A percentile compares a stretch with the other conserved stretches of the same genome.
Evolutionary conservation across 352 stramenopile genomes (phyloP).

Genomic region (Globisporangium apiculatum): DNA sequence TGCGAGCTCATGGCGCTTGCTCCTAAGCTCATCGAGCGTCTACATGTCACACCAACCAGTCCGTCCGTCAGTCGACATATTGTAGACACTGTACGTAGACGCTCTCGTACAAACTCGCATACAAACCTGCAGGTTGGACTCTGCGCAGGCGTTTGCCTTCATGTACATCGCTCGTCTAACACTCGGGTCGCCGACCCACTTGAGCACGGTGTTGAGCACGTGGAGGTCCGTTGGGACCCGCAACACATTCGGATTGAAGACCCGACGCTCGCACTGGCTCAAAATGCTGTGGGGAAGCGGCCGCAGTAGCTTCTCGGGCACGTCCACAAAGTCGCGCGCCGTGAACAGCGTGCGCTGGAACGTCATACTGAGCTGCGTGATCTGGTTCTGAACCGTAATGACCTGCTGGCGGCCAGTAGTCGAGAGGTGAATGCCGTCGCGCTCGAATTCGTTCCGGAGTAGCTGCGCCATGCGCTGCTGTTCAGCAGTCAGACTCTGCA

Average conservation of each 20-base stretch:
- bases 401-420: conserved; percentile 65
- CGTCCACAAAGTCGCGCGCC: conserved; percentile 52
- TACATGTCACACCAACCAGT: conserved; percentile 9
- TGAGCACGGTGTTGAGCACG: conserved; percentile 90
- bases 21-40: conserved; percentile 84
- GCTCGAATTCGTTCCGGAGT: conserved; percentile 92
- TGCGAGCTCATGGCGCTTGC: conserved; percentile 86
- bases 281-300: conserved; percentile 54
- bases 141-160: conserved; percentile 76
- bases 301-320: conserved; percentile 44
- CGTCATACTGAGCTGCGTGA: conserved; percentile 80
- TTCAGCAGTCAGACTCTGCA: conserved; percentile 78
- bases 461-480: conserved; percentile 86
- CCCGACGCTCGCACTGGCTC: conserved; percentile 54
- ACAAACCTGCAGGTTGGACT: conserved; percentile 50
- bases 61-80: too few species aligned
- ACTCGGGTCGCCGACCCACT: conserved; percentile 71
- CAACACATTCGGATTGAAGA: conserved; percentile 49
- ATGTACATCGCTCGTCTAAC: conserved; percentile 90
- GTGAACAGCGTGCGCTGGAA: conserved; percentile 86
- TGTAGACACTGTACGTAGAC: too few species aligned
- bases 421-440: conserved; percentile 92
- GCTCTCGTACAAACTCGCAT: too few species aligned
- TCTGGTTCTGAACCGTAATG: conserved; percentile 84
- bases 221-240: conserved; percentile 78